Conservation (phyloP, 208 protist genomes). For the Herpetomonas muscarum region DNA sequence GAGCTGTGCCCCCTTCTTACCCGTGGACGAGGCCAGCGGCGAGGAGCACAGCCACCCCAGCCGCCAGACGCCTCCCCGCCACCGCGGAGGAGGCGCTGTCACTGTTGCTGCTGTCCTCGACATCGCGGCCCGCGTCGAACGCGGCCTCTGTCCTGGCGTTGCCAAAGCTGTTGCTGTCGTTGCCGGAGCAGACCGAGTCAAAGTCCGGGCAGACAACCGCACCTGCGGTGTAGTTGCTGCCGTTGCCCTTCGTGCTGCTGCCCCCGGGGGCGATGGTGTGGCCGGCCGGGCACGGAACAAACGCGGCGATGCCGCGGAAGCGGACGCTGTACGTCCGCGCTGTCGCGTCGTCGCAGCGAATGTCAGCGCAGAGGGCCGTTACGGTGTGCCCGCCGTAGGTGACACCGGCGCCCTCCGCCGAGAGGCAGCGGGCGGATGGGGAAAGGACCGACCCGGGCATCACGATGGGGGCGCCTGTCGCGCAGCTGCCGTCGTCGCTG, state of each 20-base stretch:
- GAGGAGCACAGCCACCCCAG: too few relatives aligned
- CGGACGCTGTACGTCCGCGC: neutral
- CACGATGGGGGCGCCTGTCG: too few relatives aligned
- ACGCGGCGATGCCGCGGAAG: neutral
- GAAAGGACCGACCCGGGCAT: too few relatives aligned
- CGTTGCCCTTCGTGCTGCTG: too few relatives aligned
- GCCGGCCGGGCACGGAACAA: neutral
- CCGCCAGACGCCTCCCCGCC: too few relatives aligned
- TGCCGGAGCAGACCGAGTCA: neutral
- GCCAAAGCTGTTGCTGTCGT: neutral
- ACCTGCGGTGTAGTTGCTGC: too few relatives aligned
- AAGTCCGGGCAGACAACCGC: neutral
- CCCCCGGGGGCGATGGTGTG: neutral
- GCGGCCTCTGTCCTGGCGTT: neutral
- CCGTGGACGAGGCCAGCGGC: too few relatives aligned
- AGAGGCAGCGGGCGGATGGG: too few relatives aligned
- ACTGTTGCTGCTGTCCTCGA: neutral
- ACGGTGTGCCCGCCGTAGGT: too few relatives aligned
- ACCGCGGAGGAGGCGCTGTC: neutral
- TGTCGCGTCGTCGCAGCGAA: slow-evolving; percentile 9
- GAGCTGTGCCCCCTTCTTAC: too few relatives aligned
- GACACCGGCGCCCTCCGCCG: too few relatives aligned
- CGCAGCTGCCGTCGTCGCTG: too few relatives aligned
- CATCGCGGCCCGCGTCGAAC: neutral
- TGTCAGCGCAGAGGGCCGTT: slow-evolving; percentile 7